These are phyloP conservation scores for Hemileia vastatrix DNA, from an alignment of 1,284 basidiomycete species.

Conservation along the genomic window DNA sequence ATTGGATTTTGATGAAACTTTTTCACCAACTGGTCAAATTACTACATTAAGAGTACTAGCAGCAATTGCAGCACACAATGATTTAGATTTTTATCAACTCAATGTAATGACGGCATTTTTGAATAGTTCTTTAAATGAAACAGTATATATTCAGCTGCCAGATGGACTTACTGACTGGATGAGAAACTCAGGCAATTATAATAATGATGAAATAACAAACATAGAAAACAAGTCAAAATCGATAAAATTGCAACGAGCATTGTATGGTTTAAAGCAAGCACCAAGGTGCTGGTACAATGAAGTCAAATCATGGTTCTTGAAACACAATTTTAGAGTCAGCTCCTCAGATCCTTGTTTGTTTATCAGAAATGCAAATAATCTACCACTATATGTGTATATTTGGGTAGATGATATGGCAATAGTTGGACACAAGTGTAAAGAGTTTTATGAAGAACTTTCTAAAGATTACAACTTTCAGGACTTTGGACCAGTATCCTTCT, in stretches of 20 bases:
- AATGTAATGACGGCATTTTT: too few species aligned
- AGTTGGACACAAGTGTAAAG: not conserved
- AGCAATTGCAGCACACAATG: too few species aligned
- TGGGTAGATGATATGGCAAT: conserved; percentile 6
- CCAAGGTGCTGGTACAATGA: not conserved
- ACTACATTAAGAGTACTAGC: not conserved
- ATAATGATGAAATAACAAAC: too few species aligned
- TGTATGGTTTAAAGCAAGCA: conserved; percentile 8
- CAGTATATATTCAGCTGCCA: too few species aligned
- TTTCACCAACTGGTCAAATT: not conserved
- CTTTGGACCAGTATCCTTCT: too few species aligned
- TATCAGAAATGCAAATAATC: not conserved
- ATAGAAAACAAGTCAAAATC: too few species aligned
- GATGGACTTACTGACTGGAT: too few species aligned
- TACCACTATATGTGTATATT: not conserved
- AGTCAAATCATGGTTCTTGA: not conserved
- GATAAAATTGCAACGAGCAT: conserved; percentile 24
- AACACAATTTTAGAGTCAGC: not conserved
- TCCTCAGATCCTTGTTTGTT: not conserved
- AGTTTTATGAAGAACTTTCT: too few species aligned
- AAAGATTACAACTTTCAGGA: too few species aligned
- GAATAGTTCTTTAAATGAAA: too few species aligned
- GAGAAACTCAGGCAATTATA: too few species aligned
- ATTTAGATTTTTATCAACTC: too few species aligned
- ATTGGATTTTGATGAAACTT: not conserved